These are phyloP conservation scores for Barbatosphaeria neglecta DNA, from an alignment of 495 filamentous ascomycete genomes.

Conservation along the genomic window DNA sequence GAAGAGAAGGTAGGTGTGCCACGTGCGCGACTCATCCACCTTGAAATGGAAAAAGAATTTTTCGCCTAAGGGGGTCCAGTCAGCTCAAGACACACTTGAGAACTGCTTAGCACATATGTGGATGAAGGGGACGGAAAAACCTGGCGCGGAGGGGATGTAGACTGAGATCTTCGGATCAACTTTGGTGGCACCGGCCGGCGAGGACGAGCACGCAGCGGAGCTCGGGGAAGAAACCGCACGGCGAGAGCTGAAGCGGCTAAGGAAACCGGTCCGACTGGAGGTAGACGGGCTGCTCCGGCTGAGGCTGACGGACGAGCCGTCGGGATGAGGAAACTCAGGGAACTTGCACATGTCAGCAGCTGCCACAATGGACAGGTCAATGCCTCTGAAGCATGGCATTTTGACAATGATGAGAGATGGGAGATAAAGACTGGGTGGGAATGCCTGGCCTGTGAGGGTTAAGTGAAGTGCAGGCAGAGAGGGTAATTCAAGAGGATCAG, in stretches of 20 bases:
- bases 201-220: constrained; percentile 1
- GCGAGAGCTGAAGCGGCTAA: neutral
- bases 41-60: constrained; percentile 34
- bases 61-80: constrained; percentile 18
- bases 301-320: constrained; percentile 29
- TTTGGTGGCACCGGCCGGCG: constrained; percentile 16
- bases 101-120: too few species aligned
- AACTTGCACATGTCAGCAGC: constrained; percentile 12
- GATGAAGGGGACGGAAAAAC: constrained; percentile 11
- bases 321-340: constrained; percentile 40
- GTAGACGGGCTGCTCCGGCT: constrained; percentile 5
- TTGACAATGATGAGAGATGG: constrained; percentile 1
- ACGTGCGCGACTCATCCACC: constrained; percentile 16
- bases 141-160: constrained; percentile 37
- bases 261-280: neutral
- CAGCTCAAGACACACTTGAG: too few species aligned
- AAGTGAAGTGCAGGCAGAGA: too few species aligned
- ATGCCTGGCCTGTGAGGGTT: too few species aligned
- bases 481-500: too few species aligned
- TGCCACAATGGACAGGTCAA: constrained; percentile 28
- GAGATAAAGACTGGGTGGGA: neutral
- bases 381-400: constrained; percentile 38
- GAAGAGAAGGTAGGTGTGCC: constrained; percentile 32
- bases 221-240: neutral
- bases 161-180: constrained; percentile 29